Conservation (phyloP, 345 rosid species). For the Gossypium raimondii region DNA sequence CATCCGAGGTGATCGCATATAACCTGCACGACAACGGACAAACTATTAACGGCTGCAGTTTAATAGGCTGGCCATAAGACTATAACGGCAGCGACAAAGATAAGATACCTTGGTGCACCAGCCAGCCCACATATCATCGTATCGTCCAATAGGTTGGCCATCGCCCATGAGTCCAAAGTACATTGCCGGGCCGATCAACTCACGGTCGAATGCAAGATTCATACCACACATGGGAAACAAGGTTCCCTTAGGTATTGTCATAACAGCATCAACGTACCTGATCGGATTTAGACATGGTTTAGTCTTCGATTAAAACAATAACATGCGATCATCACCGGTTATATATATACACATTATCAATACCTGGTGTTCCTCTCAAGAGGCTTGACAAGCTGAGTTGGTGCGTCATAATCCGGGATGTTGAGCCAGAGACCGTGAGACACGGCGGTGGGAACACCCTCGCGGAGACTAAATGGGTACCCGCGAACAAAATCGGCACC, state of each 20-base stretch:
- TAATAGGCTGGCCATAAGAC: background rate
- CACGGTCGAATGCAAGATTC: constrained; percentile 76
- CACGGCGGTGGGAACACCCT: constrained; percentile 78
- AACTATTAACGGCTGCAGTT: background rate
- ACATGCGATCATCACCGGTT: background rate
- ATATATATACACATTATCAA: background rate
- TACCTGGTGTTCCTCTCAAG: constrained; percentile 81
- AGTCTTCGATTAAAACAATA: background rate
- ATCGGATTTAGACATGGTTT: background rate
- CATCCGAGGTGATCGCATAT: constrained; percentile 75
- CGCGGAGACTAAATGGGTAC: constrained; percentile 89
- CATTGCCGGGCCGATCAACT: constrained; percentile 42
- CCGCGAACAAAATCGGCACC: constrained; percentile 94
- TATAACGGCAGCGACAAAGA: background rate
- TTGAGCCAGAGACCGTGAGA: constrained; percentile 96
- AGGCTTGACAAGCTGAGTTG: constrained; percentile 92
- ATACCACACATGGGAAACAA: constrained; percentile 86
- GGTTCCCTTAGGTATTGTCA: constrained; percentile 80
- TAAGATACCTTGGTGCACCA: constrained; percentile 46
- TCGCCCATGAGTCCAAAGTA: constrained; percentile 44
- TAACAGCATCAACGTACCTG: constrained; percentile 75
- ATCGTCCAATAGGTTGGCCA: constrained; percentile 36
- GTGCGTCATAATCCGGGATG: constrained; percentile 93
- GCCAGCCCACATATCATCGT: constrained; percentile 44
- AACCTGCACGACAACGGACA: constrained; percentile 31